phyloP scores from a whole-genome alignment of 306 rosid genomes.

The Astragalus membranaceus region DNA sequence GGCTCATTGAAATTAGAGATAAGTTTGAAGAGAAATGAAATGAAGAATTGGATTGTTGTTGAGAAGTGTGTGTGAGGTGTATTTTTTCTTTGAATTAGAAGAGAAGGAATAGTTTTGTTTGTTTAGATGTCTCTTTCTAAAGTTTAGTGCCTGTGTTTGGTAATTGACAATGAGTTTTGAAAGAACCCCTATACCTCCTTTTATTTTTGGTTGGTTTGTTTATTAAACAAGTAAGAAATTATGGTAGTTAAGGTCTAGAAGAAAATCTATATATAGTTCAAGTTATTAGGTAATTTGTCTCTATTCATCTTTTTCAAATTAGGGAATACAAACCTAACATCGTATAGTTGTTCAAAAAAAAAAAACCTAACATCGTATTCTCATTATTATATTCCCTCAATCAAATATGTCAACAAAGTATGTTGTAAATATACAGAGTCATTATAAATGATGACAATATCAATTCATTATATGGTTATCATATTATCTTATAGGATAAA shows the following conservation, averaged over 20 bases:
- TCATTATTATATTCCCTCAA: neutral
- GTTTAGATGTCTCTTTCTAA: slow-evolving; percentile 36
- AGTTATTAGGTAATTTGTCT: neutral
- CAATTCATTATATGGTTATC: too few relatives aligned
- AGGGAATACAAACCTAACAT: neutral
- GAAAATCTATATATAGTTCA: neutral
- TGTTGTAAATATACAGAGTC: too few relatives aligned
- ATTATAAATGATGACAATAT: too few relatives aligned
- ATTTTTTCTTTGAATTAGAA: slow-evolving; percentile 35
- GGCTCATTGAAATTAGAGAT: slow-evolving; percentile 25
- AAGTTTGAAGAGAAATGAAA: slow-evolving; percentile 2
- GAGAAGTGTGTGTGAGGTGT: slow-evolving; percentile 16
- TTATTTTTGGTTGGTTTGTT: slow-evolving; percentile 13
- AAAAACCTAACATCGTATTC: neutral
- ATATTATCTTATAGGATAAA: too few relatives aligned
- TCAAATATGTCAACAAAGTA: neutral
- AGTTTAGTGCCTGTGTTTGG: slow-evolving; percentile 53
- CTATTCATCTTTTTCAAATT: neutral
- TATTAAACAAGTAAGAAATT: slow-evolving; percentile 1
- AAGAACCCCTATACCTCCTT: slow-evolving; percentile 27
- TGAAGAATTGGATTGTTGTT: slow-evolving; percentile 17
- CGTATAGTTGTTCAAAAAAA: too few relatives aligned
- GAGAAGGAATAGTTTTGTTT: slow-evolving; percentile 20
- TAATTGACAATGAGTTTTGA: slow-evolving; percentile 29
- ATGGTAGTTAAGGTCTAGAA: neutral